Percentiles rank a stretch among this genome's conserved stretches.
These are phyloP conservation scores for Cordyceps pruinosa DNA, from an alignment of 2,329 filamentous ascomycete species.

Conservation along the genomic window DNA sequence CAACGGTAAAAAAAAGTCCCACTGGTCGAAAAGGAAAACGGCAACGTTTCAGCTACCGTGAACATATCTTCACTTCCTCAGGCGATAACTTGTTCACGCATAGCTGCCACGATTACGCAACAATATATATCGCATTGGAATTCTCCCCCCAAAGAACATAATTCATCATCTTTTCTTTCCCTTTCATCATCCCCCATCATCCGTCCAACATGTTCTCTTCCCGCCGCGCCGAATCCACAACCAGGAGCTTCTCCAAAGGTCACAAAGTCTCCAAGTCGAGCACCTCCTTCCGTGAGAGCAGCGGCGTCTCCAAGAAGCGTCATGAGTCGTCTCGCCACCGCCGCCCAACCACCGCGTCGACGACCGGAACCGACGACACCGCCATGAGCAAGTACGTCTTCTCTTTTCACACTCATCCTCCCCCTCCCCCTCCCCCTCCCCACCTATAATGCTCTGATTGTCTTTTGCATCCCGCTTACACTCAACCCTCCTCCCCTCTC, in stretches of 20 bases:
- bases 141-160: neutral
- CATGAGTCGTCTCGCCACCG: constrained; percentile 40
- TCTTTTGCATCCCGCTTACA: constrained; percentile 2
- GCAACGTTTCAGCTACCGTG: neutral
- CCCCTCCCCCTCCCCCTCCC: neutral
- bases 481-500: neutral
- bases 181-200: neutral
- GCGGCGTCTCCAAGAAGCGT: constrained; percentile 47
- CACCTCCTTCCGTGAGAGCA: constrained; percentile 46
- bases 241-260: constrained; percentile 47
- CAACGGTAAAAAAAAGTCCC: neutral
- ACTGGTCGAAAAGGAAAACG: neutral
- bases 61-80: neutral
- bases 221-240: constrained; percentile 38
- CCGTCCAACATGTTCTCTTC: constrained; percentile 37
- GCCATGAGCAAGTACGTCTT: constrained; percentile 39
- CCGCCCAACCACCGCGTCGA: constrained; percentile 42
- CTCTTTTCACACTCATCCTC: neutral
- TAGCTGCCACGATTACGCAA: neutral
- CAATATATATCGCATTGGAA: neutral
- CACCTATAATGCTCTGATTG: no score
- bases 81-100: neutral
- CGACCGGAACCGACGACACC: constrained; percentile 30
- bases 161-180: neutral
- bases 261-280: constrained; percentile 44